phyloP scores from a whole-genome alignment of 2,329 filamentous ascomycete genomes.

The Teratosphaeria zuluensis region DNA sequence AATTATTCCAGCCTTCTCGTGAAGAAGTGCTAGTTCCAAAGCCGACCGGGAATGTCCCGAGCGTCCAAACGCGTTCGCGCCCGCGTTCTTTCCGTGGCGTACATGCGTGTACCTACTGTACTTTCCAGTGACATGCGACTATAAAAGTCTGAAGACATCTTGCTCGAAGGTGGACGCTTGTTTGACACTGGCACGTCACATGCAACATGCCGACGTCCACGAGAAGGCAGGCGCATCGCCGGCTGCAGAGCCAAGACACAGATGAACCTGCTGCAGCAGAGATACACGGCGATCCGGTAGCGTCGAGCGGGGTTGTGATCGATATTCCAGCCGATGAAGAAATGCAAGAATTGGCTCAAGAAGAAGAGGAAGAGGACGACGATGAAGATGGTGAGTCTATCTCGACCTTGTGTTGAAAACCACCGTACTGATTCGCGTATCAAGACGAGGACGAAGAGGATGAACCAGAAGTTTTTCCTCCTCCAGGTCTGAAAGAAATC shows the following conservation, averaged over 20 bases:
- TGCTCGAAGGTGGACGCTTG: too few species aligned
- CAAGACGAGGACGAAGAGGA: constrained; percentile 2
- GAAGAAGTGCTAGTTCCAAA: too few species aligned
- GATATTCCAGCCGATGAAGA: not conserved
- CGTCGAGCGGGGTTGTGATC: not conserved
- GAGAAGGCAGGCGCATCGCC: not conserved
- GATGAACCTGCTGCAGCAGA: not conserved
- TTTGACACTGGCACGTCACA: not conserved
- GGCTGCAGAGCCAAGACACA: not conserved
- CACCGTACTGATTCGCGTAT: not conserved
- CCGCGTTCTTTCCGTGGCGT: too few species aligned
- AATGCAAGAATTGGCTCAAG: not conserved
- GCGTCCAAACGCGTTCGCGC: too few species aligned
- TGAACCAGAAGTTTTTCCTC: constrained; percentile 21
- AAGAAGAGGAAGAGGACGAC: not conserved
- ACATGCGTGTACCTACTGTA: too few species aligned
- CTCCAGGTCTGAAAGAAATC: constrained; percentile 61
- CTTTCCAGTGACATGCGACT: too few species aligned
- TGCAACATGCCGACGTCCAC: constrained; percentile 3
- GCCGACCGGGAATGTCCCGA: too few species aligned
- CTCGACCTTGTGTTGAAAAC: not conserved
- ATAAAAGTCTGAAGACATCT: too few species aligned
- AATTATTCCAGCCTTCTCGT: too few species aligned
- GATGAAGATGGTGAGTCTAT: not conserved
- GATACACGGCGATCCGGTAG: not conserved